Percentiles rank a stretch among this genome's conserved stretches.
These are phyloP conservation scores for Amanita rimosa DNA, from an alignment of 768 basidiomycete genomes.

Conservation along the genomic window DNA sequence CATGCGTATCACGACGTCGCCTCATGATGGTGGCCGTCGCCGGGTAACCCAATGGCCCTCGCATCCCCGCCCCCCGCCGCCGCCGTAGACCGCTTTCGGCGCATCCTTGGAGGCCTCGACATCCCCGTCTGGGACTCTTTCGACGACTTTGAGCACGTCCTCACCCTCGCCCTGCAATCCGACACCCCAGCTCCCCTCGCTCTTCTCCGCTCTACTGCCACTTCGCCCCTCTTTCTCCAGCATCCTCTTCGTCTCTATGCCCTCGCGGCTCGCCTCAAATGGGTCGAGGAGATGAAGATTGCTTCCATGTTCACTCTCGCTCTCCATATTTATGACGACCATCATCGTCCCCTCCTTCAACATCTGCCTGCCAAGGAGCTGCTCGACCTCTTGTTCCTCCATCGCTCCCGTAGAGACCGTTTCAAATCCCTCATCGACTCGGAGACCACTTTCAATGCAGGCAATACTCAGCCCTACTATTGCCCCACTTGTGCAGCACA, in stretches of 20 bases:
- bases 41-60: too few species aligned
- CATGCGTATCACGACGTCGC: slow-evolving; percentile 31
- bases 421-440: slow-evolving; percentile 26
- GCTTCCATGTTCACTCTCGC: slow-evolving; percentile 30
- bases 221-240: slow-evolving; percentile 28
- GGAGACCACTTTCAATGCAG: slow-evolving; percentile 23
- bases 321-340: slow-evolving; percentile 25
- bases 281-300: slow-evolving; percentile 30
- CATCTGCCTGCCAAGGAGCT: slow-evolving; percentile 23
- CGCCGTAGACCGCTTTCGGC: slow-evolving; percentile 26
- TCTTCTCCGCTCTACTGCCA: slow-evolving; percentile 28
- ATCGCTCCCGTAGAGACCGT: slow-evolving; percentile 25
- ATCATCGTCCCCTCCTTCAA: slow-evolving; percentile 19
- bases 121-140: slow-evolving; percentile 28
- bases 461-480: slow-evolving; percentile 19
- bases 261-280: slow-evolving; percentile 30
- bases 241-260: slow-evolving; percentile 38
- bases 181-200: slow-evolving; percentile 33
- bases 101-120: slow-evolving; percentile 29
- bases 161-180: slow-evolving; percentile 33
- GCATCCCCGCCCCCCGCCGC: not conserved
- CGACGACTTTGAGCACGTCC: slow-evolving; percentile 26
- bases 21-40: slow-evolving; percentile 11
- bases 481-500: slow-evolving; percentile 23
- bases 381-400: slow-evolving; percentile 27